Evolutionary conservation across 371 early-diverging fungal genomes (phyloP).

Genomic region (Mortierella sp.): DNA sequence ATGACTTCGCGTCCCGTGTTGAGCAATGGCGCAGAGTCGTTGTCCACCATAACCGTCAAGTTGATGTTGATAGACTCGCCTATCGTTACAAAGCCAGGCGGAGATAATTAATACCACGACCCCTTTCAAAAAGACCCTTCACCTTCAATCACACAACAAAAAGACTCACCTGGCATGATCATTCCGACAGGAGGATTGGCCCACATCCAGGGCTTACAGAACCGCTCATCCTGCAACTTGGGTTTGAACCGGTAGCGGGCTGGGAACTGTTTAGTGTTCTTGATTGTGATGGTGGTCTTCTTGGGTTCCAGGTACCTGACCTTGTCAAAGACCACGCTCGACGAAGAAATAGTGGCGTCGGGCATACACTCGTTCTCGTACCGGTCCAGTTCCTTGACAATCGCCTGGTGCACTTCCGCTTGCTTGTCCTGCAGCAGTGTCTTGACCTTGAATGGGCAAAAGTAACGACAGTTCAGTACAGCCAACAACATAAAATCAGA

Average conservation of each 20-base stretch:
- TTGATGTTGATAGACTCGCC: conserved; percentile 71
- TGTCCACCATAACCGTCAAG: conserved; percentile 78
- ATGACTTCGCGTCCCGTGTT: conserved; percentile 76
- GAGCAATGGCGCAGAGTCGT: conserved; percentile 71
- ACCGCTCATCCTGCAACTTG: conserved; percentile 64
- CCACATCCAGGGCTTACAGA: conserved; percentile 78
- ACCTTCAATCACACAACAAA: background rate
- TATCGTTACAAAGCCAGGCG: conserved; percentile 50
- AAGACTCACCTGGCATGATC: conserved; percentile 74
- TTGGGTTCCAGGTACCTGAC: conserved; percentile 76
- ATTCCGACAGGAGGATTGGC: conserved; percentile 75
- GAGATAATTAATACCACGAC: background rate
- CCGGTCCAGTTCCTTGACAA: conserved; percentile 81
- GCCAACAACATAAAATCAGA: too few species aligned
- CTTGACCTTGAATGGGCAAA: conserved; percentile 43
- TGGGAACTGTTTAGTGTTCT: conserved; percentile 84
- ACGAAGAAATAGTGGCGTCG: conserved; percentile 72
- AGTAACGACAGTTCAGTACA: background rate
- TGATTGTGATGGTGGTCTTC: conserved; percentile 69
- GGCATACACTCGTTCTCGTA: conserved; percentile 88
- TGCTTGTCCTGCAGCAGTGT: conserved; percentile 69
- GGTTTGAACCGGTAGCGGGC: conserved; percentile 81
- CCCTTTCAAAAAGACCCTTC: background rate
- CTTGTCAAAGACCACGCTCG: conserved; percentile 81
- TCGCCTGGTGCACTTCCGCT: conserved; percentile 64